These are phyloP conservation scores for Mycena capillaripes DNA, from an alignment of 768 basidiomycete genomes.

Conservation along the genomic window DNA sequence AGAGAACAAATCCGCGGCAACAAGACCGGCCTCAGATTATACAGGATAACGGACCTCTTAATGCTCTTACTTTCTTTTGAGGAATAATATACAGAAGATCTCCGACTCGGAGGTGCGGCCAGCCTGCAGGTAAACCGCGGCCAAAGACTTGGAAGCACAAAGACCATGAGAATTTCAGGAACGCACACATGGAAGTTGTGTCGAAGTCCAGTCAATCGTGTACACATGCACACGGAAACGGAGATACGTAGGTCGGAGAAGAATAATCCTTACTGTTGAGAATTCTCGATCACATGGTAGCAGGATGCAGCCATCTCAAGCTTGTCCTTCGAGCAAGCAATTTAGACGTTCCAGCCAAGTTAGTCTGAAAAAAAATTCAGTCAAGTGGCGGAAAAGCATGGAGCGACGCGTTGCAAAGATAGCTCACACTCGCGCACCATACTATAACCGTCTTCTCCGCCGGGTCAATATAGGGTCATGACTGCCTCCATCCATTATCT, in stretches of 20 bases:
- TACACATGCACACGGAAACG: slow-evolving; percentile 6
- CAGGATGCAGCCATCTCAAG: too few relatives aligned
- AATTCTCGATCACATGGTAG: too few relatives aligned
- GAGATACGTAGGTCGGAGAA: neutral
- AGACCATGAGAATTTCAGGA: slow-evolving; percentile 17
- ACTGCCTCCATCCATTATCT: neutral
- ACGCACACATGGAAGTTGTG: neutral
- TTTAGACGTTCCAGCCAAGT: too few relatives aligned
- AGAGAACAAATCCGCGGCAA: neutral
- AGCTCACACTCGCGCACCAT: too few relatives aligned
- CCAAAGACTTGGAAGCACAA: neutral
- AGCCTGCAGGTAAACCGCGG: neutral
- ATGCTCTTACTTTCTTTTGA: too few relatives aligned
- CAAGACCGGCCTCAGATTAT: neutral
- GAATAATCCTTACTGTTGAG: neutral
- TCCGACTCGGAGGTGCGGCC: neutral
- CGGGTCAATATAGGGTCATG: neutral
- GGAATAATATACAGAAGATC: neutral
- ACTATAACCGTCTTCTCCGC: too few relatives aligned
- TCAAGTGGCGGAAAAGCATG: too few relatives aligned
- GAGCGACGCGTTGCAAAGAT: neutral
- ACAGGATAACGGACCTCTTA: neutral
- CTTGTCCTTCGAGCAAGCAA: too few relatives aligned
- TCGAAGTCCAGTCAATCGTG: too few relatives aligned
- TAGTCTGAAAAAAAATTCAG: too few relatives aligned